A percentile compares a stretch with the other conserved stretches of the same genome.
These are phyloP conservation scores for Clavulina sp. DNA, from an alignment of 768 basidiomycete species.

Conservation along the genomic window DNA sequence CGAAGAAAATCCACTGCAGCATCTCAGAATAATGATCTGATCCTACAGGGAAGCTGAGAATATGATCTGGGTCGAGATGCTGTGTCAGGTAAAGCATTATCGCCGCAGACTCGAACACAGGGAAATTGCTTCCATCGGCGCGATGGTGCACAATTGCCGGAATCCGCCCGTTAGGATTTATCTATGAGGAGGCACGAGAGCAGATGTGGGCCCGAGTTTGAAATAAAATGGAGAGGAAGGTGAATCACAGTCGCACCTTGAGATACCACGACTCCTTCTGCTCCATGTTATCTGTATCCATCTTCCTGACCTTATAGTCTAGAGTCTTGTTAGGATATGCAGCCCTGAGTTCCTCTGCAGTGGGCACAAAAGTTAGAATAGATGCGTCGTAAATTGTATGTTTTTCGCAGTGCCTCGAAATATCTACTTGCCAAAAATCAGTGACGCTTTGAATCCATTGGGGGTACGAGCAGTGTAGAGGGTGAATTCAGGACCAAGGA, in stretches of 20 bases:
- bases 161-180: constrained; percentile 57
- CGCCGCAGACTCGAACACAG: constrained; percentile 54
- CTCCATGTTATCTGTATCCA: constrained; percentile 43
- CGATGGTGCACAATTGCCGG: constrained; percentile 49
- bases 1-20: constrained; percentile 80
- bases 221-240: neutral
- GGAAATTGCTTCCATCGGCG: constrained; percentile 26
- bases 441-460: constrained; percentile 26
- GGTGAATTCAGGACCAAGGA: constrained; percentile 13
- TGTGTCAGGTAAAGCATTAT: constrained; percentile 68
- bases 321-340: constrained; percentile 23
- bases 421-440: neutral
- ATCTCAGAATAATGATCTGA: constrained; percentile 33
- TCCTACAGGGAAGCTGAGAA: constrained; percentile 39
- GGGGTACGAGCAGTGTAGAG: constrained; percentile 39
- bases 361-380: constrained; percentile 13
- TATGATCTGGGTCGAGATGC: constrained; percentile 60
- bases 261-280: constrained; percentile 78
- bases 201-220: neutral
- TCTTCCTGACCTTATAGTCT: constrained; percentile 22
- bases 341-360: constrained; percentile 38
- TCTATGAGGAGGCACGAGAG: constrained; percentile 1
- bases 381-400: constrained; percentile 25
- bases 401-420: constrained; percentile 14
- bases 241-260: constrained; percentile 16